Evolutionary conservation across 23 red algal species (phyloP).

Genomic region (Gracilaria vermiculophylla): DNA sequence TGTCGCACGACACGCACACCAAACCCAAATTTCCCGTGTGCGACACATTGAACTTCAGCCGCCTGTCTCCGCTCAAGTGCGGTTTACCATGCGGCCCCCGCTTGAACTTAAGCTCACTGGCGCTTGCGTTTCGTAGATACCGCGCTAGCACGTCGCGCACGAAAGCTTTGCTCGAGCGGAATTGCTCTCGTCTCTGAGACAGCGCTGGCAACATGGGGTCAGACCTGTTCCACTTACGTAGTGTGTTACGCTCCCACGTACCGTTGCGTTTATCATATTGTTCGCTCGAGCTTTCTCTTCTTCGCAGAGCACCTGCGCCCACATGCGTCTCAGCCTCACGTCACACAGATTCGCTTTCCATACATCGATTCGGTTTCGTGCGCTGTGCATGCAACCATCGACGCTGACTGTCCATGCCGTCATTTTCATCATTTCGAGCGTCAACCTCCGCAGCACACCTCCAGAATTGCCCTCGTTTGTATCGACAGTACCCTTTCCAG

Average conservation of each 20-base stretch:
- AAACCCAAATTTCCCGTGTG: conserved; percentile 24
- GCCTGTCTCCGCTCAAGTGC: not conserved
- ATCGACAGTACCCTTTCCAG: too few species aligned
- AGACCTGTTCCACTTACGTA: not conserved
- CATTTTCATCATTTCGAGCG: not conserved
- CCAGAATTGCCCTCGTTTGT: too few species aligned
- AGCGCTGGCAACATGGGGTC: not conserved
- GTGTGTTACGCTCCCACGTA: not conserved
- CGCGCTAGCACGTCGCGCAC: conserved; percentile 53
- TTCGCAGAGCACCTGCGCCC: not conserved
- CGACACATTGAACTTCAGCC: conserved; percentile 27
- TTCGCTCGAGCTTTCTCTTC: not conserved
- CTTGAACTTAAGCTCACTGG: not conserved
- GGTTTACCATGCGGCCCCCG: conserved; percentile 15
- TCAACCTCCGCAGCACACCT: not conserved
- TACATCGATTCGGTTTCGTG: not conserved
- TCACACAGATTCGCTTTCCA: conserved; percentile 15
- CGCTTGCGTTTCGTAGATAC: not conserved
- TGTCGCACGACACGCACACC: not conserved
- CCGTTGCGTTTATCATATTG: not conserved
- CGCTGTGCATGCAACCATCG: not conserved
- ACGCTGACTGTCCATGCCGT: not conserved
- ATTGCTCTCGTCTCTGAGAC: not conserved
- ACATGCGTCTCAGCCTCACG: not conserved
- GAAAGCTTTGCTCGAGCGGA: not conserved